Evolutionary conservation across 2,329 filamentous ascomycete species (phyloP).

Genomic region (Microdochium bolleyi): DNA sequence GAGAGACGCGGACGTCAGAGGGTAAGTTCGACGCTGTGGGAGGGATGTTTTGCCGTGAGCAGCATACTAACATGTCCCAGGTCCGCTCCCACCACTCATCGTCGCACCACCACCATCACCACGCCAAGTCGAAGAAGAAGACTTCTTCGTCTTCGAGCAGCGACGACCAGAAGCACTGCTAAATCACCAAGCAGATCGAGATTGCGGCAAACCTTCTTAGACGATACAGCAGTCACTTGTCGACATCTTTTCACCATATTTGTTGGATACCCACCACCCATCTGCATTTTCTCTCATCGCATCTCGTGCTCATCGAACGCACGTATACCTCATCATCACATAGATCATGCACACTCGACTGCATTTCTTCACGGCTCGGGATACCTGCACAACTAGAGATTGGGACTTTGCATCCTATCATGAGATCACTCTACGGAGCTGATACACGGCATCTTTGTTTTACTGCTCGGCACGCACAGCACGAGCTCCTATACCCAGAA

Average conservation of each 20-base stretch:
- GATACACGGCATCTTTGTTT: background rate
- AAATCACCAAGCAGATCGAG: background rate
- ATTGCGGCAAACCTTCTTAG: background rate
- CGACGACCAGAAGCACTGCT: background rate
- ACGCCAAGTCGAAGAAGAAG: background rate
- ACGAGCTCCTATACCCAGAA: background rate
- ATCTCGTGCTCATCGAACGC: background rate
- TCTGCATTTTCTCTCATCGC: background rate
- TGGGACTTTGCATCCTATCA: background rate
- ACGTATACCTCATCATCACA: background rate
- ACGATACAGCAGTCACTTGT: background rate
- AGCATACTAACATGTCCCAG: background rate
- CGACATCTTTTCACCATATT: background rate
- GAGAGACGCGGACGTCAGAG: constrained; percentile 30
- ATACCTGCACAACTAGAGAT: background rate
- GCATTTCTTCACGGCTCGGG: too few species aligned
- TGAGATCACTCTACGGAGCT: background rate
- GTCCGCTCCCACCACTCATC: constrained; percentile 20
- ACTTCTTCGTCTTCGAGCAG: background rate
- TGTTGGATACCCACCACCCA: background rate
- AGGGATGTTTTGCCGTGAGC: background rate
- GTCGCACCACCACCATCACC: background rate
- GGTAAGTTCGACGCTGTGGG: too few species aligned
- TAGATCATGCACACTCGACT: background rate
- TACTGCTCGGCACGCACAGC: background rate